phyloP scores from a whole-genome alignment of 2,329 filamentous ascomycete genomes.

The Aspergillus hortae region DNA sequence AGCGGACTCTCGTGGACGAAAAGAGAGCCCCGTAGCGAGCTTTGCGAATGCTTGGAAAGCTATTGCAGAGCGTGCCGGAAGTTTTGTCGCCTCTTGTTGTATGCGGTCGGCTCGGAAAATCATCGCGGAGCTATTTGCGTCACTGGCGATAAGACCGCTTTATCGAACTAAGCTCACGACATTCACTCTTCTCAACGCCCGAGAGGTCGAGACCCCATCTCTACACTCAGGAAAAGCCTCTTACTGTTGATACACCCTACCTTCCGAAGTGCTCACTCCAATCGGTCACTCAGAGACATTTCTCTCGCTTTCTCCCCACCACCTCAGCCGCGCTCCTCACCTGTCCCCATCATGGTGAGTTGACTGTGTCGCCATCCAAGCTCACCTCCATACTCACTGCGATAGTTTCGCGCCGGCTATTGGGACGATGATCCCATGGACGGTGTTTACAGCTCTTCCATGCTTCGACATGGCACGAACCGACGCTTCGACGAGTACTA shows the following conservation, averaged over 20 bases:
- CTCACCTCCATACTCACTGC: slow-evolving; percentile 13
- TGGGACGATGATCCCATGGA: slow-evolving; percentile 53
- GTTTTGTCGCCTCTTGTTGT: slow-evolving; percentile 9
- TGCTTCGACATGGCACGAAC: slow-evolving; percentile 49
- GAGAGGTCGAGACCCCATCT: not conserved
- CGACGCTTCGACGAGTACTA: slow-evolving; percentile 98
- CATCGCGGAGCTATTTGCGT: slow-evolving; percentile 36
- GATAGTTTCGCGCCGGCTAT: slow-evolving; percentile 45
- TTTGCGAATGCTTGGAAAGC: slow-evolving; percentile 1
- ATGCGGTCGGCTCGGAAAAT: slow-evolving; percentile 41
- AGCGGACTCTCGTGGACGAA: too few species aligned
- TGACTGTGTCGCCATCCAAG: not conserved
- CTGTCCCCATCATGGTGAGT: slow-evolving; percentile 22
- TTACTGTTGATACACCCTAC: not conserved
- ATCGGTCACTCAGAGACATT: too few species aligned
- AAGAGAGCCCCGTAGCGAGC: not conserved
- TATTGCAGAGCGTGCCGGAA: slow-evolving; percentile 4
- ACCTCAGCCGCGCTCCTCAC: too few species aligned
- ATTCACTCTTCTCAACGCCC: not conserved
- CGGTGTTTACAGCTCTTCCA: slow-evolving; percentile 52
- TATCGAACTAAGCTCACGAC: slow-evolving; percentile 6
- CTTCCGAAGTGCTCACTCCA: too few species aligned
- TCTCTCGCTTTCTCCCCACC: too few species aligned
- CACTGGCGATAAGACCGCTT: slow-evolving; percentile 25
- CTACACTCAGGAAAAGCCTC: not conserved